Evolutionary conservation across 208 protist genomes (phyloP), one percentile per base, ranked within the genome.

Genomic region (Acanthamoeba rhysodes): DNA sequence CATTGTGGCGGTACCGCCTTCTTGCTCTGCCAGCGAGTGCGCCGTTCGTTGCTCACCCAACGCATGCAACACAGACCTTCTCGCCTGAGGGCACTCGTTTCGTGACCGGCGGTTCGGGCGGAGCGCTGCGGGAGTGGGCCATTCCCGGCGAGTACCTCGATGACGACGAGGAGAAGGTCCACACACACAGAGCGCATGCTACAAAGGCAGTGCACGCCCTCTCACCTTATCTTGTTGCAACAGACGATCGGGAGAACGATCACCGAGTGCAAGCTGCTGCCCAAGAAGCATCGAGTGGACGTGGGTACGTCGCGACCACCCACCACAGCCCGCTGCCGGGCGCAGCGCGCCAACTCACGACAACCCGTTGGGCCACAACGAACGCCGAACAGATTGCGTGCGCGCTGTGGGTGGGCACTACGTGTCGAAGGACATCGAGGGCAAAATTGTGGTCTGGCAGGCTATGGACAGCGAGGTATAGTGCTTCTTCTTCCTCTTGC

Each of bases 371-470:
- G 41, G 3, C 41, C 41, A 45, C 37, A 41, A 41, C 37, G 37
- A 41, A 41, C 37, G 37, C 4, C 37, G 70, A 41, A 14, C 88
- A 93, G 88, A 93, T n/a, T 76, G 88, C 37, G 37, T 93, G 27
- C 57, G 88, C 22, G 45, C 41, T 20, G 88, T 93, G 88, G 88
- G 66, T 6, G 64, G 27, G 53, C 24, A 37, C 62, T 76, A 50
- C 45, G 34, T 76, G 0, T 78, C 88, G 16, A 93, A 93, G 88
- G 53, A 68, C 88, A 57, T 93, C 24, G 88, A 93, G 34, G 88
- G 88, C 62, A 93, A 76, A 32, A 76, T 93, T 27, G 64, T 93
- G 20, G 59, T 93, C 18, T 93, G 88, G 88, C 53, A 32, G 41
- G 48, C 82, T 2, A 18, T 66, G 55, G 48, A 68, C 48, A 41